phyloP scores from a whole-genome alignment of 2,329 filamentous ascomycete species.

The Fusarium sp. region DNA sequence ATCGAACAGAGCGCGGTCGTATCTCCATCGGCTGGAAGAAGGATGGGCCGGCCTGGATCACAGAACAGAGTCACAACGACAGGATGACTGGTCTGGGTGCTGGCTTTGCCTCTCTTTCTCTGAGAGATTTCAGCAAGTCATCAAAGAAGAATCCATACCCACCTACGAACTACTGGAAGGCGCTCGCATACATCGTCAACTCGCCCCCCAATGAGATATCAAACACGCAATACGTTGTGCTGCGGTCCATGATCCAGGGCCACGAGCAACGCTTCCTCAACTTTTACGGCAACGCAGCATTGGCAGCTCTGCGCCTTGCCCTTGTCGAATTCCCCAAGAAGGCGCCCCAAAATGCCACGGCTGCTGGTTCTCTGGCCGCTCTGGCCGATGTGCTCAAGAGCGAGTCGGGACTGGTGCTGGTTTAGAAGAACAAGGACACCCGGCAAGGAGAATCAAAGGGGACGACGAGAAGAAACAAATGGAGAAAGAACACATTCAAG shows the following conservation, averaged over 20 bases:
- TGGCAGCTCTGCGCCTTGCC: constrained; percentile 76
- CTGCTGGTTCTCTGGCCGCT: constrained; percentile 63
- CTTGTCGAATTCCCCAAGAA: constrained; percentile 78
- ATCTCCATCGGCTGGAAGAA: constrained; percentile 78
- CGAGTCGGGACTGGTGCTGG: constrained; percentile 61
- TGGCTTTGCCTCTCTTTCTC: constrained; percentile 83
- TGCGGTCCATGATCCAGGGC: constrained; percentile 77
- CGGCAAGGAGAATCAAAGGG: not conserved
- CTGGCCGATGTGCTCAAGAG: constrained; percentile 64
- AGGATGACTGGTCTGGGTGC: constrained; percentile 86
- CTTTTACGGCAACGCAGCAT: constrained; percentile 82
- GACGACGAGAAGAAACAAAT: not conserved
- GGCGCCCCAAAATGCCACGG: constrained; percentile 58
- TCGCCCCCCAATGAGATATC: constrained; percentile 74
- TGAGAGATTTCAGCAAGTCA: constrained; percentile 83
- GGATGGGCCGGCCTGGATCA: constrained; percentile 68
- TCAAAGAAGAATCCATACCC: constrained; percentile 79
- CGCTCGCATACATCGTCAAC: constrained; percentile 80
- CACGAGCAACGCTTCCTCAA: constrained; percentile 80
- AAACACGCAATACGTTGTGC: constrained; percentile 77
- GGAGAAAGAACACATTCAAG: not conserved
- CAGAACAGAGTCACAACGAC: constrained; percentile 79
- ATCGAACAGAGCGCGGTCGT: constrained; percentile 76
- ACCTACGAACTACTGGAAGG: constrained; percentile 83
- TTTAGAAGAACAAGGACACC: constrained; percentile 35